A percentile compares a stretch with the other conserved stretches of the same genome.
Evolutionary conservation across 805 yeast genomes (phyloP).

Genomic region (Starmerella gropengiesseri): DNA sequence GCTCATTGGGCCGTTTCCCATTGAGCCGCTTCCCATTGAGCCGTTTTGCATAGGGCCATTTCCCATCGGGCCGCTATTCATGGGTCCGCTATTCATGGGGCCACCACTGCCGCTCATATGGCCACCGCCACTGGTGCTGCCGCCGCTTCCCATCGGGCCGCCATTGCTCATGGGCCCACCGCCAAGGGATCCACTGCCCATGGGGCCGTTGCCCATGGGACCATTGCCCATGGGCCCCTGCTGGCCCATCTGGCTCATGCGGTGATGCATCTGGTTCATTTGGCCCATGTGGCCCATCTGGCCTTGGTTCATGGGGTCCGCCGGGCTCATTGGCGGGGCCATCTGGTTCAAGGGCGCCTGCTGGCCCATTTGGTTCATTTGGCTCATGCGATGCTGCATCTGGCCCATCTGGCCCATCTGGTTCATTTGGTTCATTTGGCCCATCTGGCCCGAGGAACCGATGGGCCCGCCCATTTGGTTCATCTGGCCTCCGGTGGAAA

Average conservation of each 20-base stretch:
- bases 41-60: too few species aligned
- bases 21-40: too few species aligned
- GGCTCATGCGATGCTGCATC: slow-evolving; percentile 2
- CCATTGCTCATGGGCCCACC: too few species aligned
- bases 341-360: not conserved
- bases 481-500: not conserved
- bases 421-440: not conserved
- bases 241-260: slow-evolving; percentile 1
- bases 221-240: slow-evolving; percentile 1
- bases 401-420: slow-evolving; percentile 2
- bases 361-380: not conserved
- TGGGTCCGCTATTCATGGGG: too few species aligned
- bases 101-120: too few species aligned
- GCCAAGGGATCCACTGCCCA: too few species aligned
- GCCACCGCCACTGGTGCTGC: too few species aligned
- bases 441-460: not conserved
- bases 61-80: too few species aligned
- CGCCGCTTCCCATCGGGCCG: too few species aligned
- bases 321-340: not conserved
- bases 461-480: slow-evolving; percentile 3
- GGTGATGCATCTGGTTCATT: not conserved
- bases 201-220: slow-evolving; percentile 1
- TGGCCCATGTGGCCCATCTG: not conserved
- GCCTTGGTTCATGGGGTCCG: not conserved
- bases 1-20: too few species aligned